Evolutionary conservation across 2,329 filamentous ascomycete species (phyloP).

Genomic region (Colletotrichum kahawae): DNA sequence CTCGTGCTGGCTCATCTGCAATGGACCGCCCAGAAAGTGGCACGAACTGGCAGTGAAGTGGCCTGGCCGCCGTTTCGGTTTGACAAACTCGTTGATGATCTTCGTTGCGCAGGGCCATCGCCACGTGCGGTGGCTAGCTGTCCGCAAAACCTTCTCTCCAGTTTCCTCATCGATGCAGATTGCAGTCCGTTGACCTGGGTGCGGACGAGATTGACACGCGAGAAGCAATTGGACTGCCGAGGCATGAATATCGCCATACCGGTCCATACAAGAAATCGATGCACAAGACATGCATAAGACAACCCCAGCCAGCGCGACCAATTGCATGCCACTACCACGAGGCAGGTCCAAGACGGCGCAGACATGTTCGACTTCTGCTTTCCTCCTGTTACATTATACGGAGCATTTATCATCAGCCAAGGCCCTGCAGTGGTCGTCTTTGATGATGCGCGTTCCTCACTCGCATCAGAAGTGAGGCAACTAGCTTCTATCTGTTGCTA

Average conservation of each 20-base stretch:
- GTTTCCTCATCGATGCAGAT: not conserved
- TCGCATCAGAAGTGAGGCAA: not conserved
- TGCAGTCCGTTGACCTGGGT: not conserved
- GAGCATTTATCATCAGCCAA: not conserved
- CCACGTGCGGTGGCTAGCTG: not conserved
- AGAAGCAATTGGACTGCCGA: not conserved
- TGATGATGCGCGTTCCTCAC: not conserved
- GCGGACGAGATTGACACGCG: not conserved
- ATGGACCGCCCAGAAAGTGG: not conserved
- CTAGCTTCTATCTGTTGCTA: not conserved
- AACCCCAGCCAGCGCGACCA: not conserved
- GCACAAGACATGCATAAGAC: constrained; percentile 1
- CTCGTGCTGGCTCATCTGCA: not conserved
- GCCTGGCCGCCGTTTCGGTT: constrained; percentile 2
- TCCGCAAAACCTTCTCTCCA: not conserved
- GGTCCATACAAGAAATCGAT: not conserved
- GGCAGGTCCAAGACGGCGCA: not conserved
- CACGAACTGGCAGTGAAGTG: not conserved
- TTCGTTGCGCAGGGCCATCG: not conserved
- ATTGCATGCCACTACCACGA: not conserved
- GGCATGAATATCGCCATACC: not conserved
- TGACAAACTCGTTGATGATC: not conserved
- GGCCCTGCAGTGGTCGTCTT: not conserved
- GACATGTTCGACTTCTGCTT: not conserved
- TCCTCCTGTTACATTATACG: not conserved